A percentile compares a stretch with the other conserved stretches of the same genome.
Evolutionary conservation across 176 grass and related monocot genomes (phyloP).

Genomic region (Avena sativa): DNA sequence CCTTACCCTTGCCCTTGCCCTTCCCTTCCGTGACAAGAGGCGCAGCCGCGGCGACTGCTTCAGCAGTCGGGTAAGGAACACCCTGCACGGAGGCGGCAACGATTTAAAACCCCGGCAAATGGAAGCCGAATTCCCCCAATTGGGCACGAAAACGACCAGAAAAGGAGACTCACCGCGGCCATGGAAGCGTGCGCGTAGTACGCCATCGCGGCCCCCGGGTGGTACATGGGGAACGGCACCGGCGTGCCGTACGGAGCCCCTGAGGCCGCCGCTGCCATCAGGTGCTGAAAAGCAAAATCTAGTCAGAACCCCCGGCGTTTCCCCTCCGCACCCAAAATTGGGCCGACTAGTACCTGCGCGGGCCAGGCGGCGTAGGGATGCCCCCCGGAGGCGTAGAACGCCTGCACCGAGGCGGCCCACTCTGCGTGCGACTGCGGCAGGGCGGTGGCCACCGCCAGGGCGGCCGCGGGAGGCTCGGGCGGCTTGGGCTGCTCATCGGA

Average conservation of each 20-base stretch:
- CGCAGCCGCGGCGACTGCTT: slow-evolving; percentile 51
- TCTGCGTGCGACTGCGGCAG: slow-evolving; percentile 52
- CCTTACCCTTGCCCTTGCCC: slow-evolving; percentile 70
- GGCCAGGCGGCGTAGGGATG: slow-evolving; percentile 75
- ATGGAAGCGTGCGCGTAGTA: slow-evolving; percentile 89
- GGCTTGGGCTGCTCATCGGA: slow-evolving; percentile 78
- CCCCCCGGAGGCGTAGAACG: slow-evolving; percentile 62
- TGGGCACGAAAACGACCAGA: neutral
- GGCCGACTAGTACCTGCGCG: slow-evolving; percentile 53
- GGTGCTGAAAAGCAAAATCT: slow-evolving; percentile 54
- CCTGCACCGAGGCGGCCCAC: slow-evolving; percentile 62
- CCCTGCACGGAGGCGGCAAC: slow-evolving; percentile 42
- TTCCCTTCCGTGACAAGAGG: slow-evolving; percentile 51
- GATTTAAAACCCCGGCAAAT: slow-evolving; percentile 35
- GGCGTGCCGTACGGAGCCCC: slow-evolving; percentile 72
- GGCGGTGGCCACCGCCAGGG: slow-evolving; percentile 8
- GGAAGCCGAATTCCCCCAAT: slow-evolving; percentile 15
- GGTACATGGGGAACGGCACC: slow-evolving; percentile 73
- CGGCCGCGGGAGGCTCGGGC: slow-evolving; percentile 51
- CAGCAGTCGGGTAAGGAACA: slow-evolving; percentile 60
- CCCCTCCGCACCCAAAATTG: neutral
- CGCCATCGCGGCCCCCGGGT: slow-evolving; percentile 65
- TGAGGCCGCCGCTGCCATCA: slow-evolving; percentile 67
- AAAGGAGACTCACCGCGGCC: slow-evolving; percentile 56
- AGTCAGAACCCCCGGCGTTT: slow-evolving; percentile 35